These are phyloP conservation scores for Pseudogymnoascus sp. DNA, from an alignment of 2,329 filamentous ascomycete genomes.

Conservation along the genomic window DNA sequence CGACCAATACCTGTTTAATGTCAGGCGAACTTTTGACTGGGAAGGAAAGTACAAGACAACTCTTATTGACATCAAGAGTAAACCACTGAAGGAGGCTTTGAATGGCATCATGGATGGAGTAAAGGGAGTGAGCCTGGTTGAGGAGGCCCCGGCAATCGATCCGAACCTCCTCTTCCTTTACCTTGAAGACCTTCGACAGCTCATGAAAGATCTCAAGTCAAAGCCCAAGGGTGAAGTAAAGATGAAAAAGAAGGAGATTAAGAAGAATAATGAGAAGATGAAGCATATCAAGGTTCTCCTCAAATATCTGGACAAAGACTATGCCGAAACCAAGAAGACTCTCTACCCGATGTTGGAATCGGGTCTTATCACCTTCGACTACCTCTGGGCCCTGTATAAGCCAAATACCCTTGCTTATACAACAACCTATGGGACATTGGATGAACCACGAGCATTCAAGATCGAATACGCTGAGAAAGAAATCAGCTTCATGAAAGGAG, in stretches of 20 bases:
- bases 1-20: slow-evolving; percentile 74
- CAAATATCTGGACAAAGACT: slow-evolving; percentile 75
- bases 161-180: slow-evolving; percentile 67
- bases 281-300: slow-evolving; percentile 64
- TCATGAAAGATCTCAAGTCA: slow-evolving; percentile 52
- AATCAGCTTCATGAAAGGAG: slow-evolving; percentile 58
- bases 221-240: slow-evolving; percentile 41
- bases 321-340: slow-evolving; percentile 67
- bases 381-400: slow-evolving; percentile 84
- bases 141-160: slow-evolving; percentile 66
- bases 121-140: slow-evolving; percentile 70
- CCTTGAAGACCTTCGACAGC: slow-evolving; percentile 63
- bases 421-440: slow-evolving; percentile 65
- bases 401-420: slow-evolving; percentile 74
- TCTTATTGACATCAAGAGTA: slow-evolving; percentile 77
- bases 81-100: slow-evolving; percentile 62
- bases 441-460: slow-evolving; percentile 76
- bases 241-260: slow-evolving; percentile 52
- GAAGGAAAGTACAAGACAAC: slow-evolving; percentile 70
- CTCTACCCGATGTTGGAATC: slow-evolving; percentile 73
- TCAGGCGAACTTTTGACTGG: slow-evolving; percentile 74
- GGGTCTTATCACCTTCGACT: slow-evolving; percentile 79
- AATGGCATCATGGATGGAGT: slow-evolving; percentile 65
- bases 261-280: slow-evolving; percentile 49
- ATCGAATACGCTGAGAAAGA: slow-evolving; percentile 69